Conservation (phyloP, 2,329 filamentous ascomycete species). For the Laburnicola sp. region DNA sequence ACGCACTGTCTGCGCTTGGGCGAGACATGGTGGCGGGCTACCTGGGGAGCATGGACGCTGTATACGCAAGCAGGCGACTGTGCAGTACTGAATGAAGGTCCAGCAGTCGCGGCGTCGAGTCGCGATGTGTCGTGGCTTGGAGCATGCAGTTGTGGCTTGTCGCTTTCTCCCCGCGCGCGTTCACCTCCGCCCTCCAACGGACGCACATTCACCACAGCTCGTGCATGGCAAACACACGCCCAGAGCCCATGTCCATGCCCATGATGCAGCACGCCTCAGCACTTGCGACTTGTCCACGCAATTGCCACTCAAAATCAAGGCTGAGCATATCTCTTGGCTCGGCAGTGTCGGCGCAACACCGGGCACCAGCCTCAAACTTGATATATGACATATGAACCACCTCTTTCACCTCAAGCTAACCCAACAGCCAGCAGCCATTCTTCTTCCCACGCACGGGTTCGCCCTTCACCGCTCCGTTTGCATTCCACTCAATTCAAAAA, state of each 20-base stretch:
- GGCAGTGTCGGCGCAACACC: conserved; percentile 26
- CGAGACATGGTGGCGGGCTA: conserved; percentile 37
- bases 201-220: conserved; percentile 1
- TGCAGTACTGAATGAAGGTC: background rate
- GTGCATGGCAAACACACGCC: too few species aligned
- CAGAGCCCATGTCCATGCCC: too few species aligned
- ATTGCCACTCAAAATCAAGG: conserved; percentile 35
- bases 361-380: conserved; percentile 37
- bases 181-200: background rate
- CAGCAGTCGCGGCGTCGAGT: background rate
- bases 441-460: conserved; percentile 7
- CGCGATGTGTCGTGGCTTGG: background rate
- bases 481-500: too few species aligned
- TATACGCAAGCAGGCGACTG: background rate
- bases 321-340: conserved; percentile 34
- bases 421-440: conserved; percentile 9
- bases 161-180: conserved; percentile 26
- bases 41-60: conserved; percentile 16
- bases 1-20: conserved; percentile 47
- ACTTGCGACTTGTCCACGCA: conserved; percentile 35
- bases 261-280: conserved; percentile 5
- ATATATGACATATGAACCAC: too few species aligned
- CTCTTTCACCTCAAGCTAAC: conserved; percentile 15
- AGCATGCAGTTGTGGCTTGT: conserved; percentile 36
- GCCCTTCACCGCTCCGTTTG: background rate